Base-by-base conservation (phyloP, 768 basidiomycete species). In the Rhodotorula graminis region DNA sequence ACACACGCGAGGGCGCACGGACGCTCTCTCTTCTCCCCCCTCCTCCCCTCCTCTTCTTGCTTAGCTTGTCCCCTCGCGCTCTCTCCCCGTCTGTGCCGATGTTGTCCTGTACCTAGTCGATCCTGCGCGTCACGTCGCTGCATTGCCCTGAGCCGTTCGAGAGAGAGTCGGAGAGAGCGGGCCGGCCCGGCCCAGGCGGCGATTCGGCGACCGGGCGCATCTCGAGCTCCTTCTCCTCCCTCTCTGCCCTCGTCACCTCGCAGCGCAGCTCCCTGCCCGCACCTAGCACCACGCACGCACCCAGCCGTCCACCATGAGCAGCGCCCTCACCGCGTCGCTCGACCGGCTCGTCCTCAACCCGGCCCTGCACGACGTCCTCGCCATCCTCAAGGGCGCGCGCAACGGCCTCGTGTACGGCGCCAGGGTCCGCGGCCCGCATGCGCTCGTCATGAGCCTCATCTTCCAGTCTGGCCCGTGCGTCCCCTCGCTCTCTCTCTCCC, bases 371-470 rank as follows among this genome's bases (percentile, higher is more conserved):
- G 93, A 96, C 80, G 88, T 90, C 77, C 86, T 98, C 58, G 90
- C 92, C 37, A 89, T 99, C 77, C 82, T 98, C 80, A 99, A 99
- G 81, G 95, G 96, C 21, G 71, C 71, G 46, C 86, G 92, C 55
- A 93, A 93, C 79, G 92, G 92, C 10, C 86, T 92, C 71, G 90
- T 93, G 16, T 93, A 93, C 77, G 92, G 92, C 50, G 90, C 89
- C 77, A 92, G 93, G 82, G 89, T 95, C 73, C 84, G 93, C 56
- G 94, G 95, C 78, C 95, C 95, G 52, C 95, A 98, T 85, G 95
- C 95, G 2, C 83, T 98, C 42, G 89, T 98, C 62, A 97, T 97
- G 94, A 90, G 93, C 33, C 86, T 96, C 71, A 84, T 98, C 55
- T 98, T 97, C 79, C 92, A 93, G 46, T 86, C 89, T 61, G 93